Base-by-base conservation (phyloP, 2,329 filamentous ascomycete genomes). In the Colletotrichum sp. region DNA sequence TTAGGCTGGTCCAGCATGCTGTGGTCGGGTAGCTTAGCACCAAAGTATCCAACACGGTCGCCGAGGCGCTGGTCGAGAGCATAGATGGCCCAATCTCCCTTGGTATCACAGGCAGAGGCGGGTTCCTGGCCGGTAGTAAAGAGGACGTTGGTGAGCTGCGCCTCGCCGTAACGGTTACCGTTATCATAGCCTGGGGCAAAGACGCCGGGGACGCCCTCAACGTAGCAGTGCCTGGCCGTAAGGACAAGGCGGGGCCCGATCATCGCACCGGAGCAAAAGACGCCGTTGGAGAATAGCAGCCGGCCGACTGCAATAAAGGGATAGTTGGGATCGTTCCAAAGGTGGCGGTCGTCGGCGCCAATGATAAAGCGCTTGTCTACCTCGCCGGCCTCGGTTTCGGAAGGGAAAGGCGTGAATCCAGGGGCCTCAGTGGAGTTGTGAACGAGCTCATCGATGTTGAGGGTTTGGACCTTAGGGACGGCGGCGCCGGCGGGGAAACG, bases 221-320 rank as follows among this genome's bases (percentile, higher is more conserved):
- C 76, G 18, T 78, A 61, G 73, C 80, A 81, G 73, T 81, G 80
- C 48, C 76, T 77, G 5, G 80, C 80, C 8, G 80, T 80, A 1
- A 79, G 74, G 8, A 81, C 78, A 61, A 80, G 80, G 21, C 80
- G 80, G n/a, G 80, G 78, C 7, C 80, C 80, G 69, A 81, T 74
- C 28, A 81, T 70, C 18, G 79, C 77, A 26, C 78, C 80, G 5
- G 78, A 79, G 76, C 80, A 81, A 72, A 76, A 79, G 48, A 79
- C 72, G 12, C 79, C 79, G 36, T 71, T 78, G 28, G 68, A 75
- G 75, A 79, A 80, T 13, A 73, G 38, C 24, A 61, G 18, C 15
- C 58, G 24, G 15, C 58, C 58, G 70, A 80, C 77, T 16, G 79
- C 64, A 21, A 70, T 71, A 70, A 70, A 81, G 12, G 79, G 80